Conservation (phyloP, 164 flowering plant genomes). For the Dillenia suffruticosa region DNA sequence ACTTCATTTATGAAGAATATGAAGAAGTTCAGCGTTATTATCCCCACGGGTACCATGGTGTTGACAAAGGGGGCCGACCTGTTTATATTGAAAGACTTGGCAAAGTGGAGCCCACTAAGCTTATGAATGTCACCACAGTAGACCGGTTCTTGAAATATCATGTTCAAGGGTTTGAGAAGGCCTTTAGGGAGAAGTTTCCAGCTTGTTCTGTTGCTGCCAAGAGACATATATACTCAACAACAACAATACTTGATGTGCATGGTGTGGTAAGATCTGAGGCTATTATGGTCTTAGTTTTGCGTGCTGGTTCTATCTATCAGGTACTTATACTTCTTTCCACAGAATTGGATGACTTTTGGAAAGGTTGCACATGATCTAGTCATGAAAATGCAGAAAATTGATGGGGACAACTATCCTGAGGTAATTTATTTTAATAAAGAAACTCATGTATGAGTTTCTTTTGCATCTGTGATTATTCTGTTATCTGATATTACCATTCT, state of each 20-base stretch:
- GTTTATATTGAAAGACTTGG: conserved; percentile 75
- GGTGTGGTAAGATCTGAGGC: conserved; percentile 58
- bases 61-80: conserved; percentile 67
- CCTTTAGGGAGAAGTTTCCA: conserved; percentile 72
- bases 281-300: neutral
- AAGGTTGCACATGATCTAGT: conserved; percentile 80
- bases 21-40: conserved; percentile 60
- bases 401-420: conserved; percentile 92
- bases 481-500: conserved; percentile 10
- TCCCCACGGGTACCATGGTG: conserved; percentile 83
- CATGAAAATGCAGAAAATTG: conserved; percentile 81
- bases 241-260: conserved; percentile 75
- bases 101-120: conserved; percentile 56
- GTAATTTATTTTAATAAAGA: conserved; percentile 24
- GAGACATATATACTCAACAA: conserved; percentile 57
- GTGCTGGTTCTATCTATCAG: conserved; percentile 1
- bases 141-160: conserved; percentile 73
- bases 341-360: conserved; percentile 82
- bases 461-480: too few species aligned
- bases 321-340: conserved; percentile 16
- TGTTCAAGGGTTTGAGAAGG: conserved; percentile 81
- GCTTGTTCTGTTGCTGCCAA: conserved; percentile 76
- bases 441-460: too few species aligned
- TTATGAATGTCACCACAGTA: conserved; percentile 58
- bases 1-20: conserved; percentile 54